Evolutionary conservation across 2,329 filamentous ascomycete species (phyloP), one percentile per base, ranked within the genome.

Genomic region (Arthrobotrys entomopaga): DNA sequence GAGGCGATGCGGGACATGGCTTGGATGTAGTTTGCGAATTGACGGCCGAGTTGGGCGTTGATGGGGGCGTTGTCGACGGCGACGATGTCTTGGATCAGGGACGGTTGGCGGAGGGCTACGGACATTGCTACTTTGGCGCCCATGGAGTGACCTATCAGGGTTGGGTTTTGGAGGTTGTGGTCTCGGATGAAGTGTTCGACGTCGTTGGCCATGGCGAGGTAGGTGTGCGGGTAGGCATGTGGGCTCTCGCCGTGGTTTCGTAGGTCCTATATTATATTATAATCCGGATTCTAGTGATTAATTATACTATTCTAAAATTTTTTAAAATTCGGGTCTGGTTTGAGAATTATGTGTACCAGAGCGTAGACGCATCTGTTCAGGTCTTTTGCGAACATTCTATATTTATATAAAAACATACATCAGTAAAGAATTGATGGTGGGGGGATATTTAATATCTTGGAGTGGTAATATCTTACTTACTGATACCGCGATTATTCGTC

Each of bases 101-200:
- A 83, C 0, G 92, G 91, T 0, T 87, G 85, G 49, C 86, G 84
- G 40, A 98, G 86, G 2, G 92, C 92, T 70, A 97, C 84, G 0
- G 90, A 85, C 94, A 98, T 97, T 78, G 92, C 92, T 1, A 90
- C 89, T 84, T 98, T 98, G 53, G 94, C 94, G 76, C 95, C 94
- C 90, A 98, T 98, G 0, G 92, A 97, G 82, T 98, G 95, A 0
- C 94, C 94, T 79, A 98, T 95, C 26, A 98, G 83, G 0, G 91
- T 92, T 1, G 89, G 85, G 26, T 90, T 84, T 50, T 86, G 83
- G n/a, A 97, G 83, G 2, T 85, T 83, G 81, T 96, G 90, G 64
- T 90, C 83, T 3, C 85, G 78, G 65, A 98, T 89, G 81, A 98
- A 98, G 50, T 86, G 84, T 64, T 89, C 87, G 10, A 97, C 88